These are phyloP conservation scores for Neurospora sp. DNA, from an alignment of 495 filamentous ascomycete genomes.

Conservation along the genomic window DNA sequence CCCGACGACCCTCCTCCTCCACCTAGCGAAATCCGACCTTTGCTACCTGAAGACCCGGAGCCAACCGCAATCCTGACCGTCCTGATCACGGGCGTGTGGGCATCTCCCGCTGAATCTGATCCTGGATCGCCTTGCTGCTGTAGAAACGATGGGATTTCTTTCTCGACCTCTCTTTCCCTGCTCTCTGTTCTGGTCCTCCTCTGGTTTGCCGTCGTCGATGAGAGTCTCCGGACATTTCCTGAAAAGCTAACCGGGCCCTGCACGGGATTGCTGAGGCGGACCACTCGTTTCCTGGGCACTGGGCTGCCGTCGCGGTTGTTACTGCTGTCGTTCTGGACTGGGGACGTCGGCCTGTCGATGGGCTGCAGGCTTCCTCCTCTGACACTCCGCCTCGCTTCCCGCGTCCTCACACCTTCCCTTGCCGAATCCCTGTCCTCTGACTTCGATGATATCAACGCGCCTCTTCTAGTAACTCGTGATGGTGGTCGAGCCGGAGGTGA, in stretches of 20 bases:
- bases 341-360: slow-evolving; percentile 27
- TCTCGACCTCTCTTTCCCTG: slow-evolving; percentile 23
- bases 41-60: slow-evolving; percentile 28
- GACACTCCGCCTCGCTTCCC: slow-evolving; percentile 27
- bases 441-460: slow-evolving; percentile 22
- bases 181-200: slow-evolving; percentile 21
- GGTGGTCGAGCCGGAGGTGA: slow-evolving; percentile 37
- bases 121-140: slow-evolving; percentile 3
- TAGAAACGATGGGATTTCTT: slow-evolving; percentile 10
- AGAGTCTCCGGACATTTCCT: not conserved
- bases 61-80: slow-evolving; percentile 49
- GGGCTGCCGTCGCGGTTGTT: slow-evolving; percentile 31
- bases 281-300: slow-evolving; percentile 38
- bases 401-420: slow-evolving; percentile 5
- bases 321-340: slow-evolving; percentile 7
- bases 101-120: slow-evolving; percentile 33
- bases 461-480: slow-evolving; percentile 43
- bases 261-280: slow-evolving; percentile 43
- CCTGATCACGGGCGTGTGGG: slow-evolving; percentile 60
- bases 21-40: not conserved
- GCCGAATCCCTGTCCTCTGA: slow-evolving; percentile 4
- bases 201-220: not conserved
- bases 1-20: slow-evolving; percentile 17
- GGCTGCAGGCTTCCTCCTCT: slow-evolving; percentile 29
- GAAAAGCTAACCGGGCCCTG: slow-evolving; percentile 4